Base-by-base conservation (phyloP, 768 basidiomycete species). In the Pleurotus pulmonarius region DNA sequence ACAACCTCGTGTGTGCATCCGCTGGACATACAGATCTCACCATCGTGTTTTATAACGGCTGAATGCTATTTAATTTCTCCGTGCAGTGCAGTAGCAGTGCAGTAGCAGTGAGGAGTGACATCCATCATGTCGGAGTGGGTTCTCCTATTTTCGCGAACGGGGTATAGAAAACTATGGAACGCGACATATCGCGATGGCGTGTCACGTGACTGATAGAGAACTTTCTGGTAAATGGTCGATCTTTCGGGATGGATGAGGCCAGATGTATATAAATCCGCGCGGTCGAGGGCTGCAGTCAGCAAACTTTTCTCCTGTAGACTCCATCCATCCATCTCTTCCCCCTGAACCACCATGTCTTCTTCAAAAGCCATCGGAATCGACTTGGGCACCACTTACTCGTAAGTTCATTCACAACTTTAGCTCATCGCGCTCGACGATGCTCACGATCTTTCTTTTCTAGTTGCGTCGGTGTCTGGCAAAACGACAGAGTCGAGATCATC, bases 401-500 rank as follows among this genome's bases (percentile, higher is more conserved):
- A 70, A 64, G 87, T 73, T 13, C 43, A 20, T 46, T 49, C 15
- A 13, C 62, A 22, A 26, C 58, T 57, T 49, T 60, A 67, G 29
- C 15, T 7, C 25, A 40, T 37, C 47, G 9, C 41, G 45, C 29
- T 40, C 49, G 40, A 49, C 56, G 38, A 29, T 48, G 16, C 43
- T 15, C 20, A 34, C 13, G 56, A 46, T 48, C 24, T 66, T 65
- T 64, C 55, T 61, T 64, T 52, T 66, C 38, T 64, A 96, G 94
- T 47, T 98, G 95, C 73, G 96, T 98, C 65, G 96, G 94, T 80
- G 94, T 98, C 69, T 98, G 95, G 95, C 93, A 96, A 83, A 94
- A 97, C 75, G 96, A 98, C 84, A 94, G 96, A 68, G 95, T 98
- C 67, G 95, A 98, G 75, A 98, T 98, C 80, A 98, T 98, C 71